phyloP scores from a whole-genome alignment of 768 basidiomycete genomes.

The Ephemerocybe angulata region DNA sequence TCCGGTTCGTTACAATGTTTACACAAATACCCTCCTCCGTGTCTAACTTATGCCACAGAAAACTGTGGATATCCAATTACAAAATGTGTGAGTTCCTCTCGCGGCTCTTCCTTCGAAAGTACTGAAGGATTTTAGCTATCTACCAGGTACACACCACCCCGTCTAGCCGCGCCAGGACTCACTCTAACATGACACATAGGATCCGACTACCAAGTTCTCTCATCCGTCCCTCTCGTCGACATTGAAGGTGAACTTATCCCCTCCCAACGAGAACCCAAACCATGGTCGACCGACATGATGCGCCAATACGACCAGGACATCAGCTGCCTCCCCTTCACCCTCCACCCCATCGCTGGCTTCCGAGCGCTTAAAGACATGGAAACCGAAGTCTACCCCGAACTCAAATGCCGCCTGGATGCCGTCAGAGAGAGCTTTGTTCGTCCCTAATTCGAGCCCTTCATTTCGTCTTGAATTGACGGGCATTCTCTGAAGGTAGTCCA shows the following conservation, averaged over 20 bases:
- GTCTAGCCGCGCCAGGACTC: background rate
- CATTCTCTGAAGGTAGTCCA: conserved; percentile 34
- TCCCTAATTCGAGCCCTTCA: conserved; percentile 8
- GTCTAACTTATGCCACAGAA: conserved; percentile 18
- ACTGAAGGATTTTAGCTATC: conserved; percentile 37
- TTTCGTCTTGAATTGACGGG: background rate
- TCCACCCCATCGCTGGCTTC: conserved; percentile 50
- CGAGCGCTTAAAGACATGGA: conserved; percentile 36
- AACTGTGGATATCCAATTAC: conserved; percentile 31
- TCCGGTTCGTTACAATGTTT: conserved; percentile 25
- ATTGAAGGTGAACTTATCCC: conserved; percentile 23
- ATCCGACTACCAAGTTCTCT: conserved; percentile 42
- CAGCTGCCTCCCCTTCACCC: conserved; percentile 53
- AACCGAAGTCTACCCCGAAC: conserved; percentile 32
- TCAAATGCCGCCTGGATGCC: conserved; percentile 41
- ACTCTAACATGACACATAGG: conserved; percentile 28
- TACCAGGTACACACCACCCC: conserved; percentile 35
- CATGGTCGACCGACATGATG: conserved; percentile 46
- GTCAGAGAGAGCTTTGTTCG: conserved; percentile 45
- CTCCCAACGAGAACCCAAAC: conserved; percentile 17
- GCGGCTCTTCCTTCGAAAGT: conserved; percentile 1
- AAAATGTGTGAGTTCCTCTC: conserved; percentile 43
- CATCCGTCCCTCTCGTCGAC: conserved; percentile 38
- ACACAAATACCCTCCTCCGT: background rate
- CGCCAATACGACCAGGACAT: conserved; percentile 48